Conservation (phyloP, 2,329 filamentous ascomycete genomes). For the Exophiala alcalophila region DNA sequence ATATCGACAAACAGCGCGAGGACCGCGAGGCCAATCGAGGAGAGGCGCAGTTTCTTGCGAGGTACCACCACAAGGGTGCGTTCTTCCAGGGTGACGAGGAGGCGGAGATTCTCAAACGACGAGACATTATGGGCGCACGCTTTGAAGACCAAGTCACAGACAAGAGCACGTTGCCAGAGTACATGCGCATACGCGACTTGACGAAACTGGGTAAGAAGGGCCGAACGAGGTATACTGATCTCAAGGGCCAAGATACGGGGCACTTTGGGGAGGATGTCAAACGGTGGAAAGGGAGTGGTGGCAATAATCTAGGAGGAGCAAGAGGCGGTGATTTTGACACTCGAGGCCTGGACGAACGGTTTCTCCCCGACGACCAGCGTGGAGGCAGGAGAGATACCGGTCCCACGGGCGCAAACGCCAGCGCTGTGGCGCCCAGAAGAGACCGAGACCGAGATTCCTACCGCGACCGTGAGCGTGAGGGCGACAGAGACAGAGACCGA, state of each 20-base stretch:
- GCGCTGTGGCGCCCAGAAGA: slow-evolving; percentile 38
- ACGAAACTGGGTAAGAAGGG: slow-evolving; percentile 91
- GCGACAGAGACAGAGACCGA: slow-evolving; percentile 15
- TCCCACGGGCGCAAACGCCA: slow-evolving; percentile 47
- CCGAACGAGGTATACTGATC: slow-evolving; percentile 81
- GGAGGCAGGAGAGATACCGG: slow-evolving; percentile 34
- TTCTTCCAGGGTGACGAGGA: slow-evolving; percentile 85
- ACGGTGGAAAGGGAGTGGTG: slow-evolving; percentile 32
- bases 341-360: slow-evolving; percentile 46
- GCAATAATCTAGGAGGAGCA: slow-evolving; percentile 30
- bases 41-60: slow-evolving; percentile 86
- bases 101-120: slow-evolving; percentile 69
- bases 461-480: slow-evolving; percentile 31
- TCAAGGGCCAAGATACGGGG: slow-evolving; percentile 87
- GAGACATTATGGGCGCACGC: slow-evolving; percentile 80
- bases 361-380: slow-evolving; percentile 43
- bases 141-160: slow-evolving; percentile 82
- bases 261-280: slow-evolving; percentile 65
- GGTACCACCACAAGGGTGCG: slow-evolving; percentile 94
- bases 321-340: slow-evolving; percentile 33
- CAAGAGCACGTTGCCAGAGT: slow-evolving; percentile 79
- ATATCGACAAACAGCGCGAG: slow-evolving; percentile 72
- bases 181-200: slow-evolving; percentile 89
- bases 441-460: slow-evolving; percentile 27
- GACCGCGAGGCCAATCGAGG: slow-evolving; percentile 71